Evolutionary conservation across 1,284 basidiomycete genomes (phyloP), one percentile per base, ranked within the genome.

Genomic region (Vanrija sp.): DNA sequence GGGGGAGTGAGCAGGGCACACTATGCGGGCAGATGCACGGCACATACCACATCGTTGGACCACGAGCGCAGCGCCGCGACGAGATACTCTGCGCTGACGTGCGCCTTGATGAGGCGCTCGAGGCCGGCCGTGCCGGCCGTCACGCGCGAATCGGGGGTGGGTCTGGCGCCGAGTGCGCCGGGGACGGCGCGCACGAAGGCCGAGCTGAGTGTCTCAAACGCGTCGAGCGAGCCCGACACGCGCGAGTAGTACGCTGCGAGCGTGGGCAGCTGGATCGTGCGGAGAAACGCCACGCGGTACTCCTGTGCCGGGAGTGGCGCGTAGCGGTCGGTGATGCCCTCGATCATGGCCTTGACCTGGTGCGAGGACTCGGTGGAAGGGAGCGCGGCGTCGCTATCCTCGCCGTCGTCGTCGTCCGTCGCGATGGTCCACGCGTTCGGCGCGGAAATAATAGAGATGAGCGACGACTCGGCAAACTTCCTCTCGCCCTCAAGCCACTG

Each of bases 281-380:
- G 81, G 51, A 98, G 81, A 78, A 98, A 98, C 12, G 86, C 85
- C 0, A 86, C 84, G 16, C 87, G 86, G 59, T 96, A 89, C 14
- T 79, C 73, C 57, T 88, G 83, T 44, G 83, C 83, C 0, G 94
- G 93, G 0, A 98, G 80, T 0, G 91, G 87, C 9, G 86, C 84
- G 71, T 97, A 97, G 1, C 94, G 91, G 71, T 95, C 93, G 86
- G 91, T 92, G 52, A 95, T 85, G 74, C 92, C 90, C 66, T 94
- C 89, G 9, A 92, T 80, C 25, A 96, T 79, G n/a, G 86, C 83
- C 66, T 87, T 88, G 52, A 95, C 78, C 63, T 87, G 82, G 25
- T 91, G 79, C 1, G 92, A 86, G 8, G 89, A 92, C 61, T 85
- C 83, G 0, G 91, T 94, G 21, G 73, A 18, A 2, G 50, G 60